Conservation (phyloP, 2,329 filamentous ascomycete genomes). For the Aspergillus tamarii region DNA sequence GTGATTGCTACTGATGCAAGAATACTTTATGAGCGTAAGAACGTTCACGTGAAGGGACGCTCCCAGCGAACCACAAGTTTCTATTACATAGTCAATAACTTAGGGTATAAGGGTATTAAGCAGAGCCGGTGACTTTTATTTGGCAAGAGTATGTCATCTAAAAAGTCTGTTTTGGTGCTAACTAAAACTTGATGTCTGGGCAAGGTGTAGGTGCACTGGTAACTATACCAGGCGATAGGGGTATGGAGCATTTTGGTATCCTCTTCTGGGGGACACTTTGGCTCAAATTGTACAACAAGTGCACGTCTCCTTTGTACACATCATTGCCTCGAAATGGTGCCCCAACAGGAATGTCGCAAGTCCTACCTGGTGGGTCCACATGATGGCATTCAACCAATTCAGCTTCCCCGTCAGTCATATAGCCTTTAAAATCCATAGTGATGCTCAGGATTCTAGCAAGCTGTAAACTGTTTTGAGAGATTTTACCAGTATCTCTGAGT, state of each 20-base stretch:
- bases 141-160: too few relatives aligned
- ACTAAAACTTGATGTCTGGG: neutral
- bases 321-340: neutral
- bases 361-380: neutral
- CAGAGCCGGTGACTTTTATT: too few relatives aligned
- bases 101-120: neutral
- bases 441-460: too few relatives aligned
- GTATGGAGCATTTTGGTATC: neutral
- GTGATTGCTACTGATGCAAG: neutral
- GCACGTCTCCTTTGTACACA: neutral
- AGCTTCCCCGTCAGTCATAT: too few relatives aligned
- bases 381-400: neutral
- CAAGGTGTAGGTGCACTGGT: neutral
- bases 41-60: neutral
- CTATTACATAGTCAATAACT: neutral
- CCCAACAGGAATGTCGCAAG: neutral
- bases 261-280: neutral
- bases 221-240: neutral
- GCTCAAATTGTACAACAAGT: neutral
- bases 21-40: neutral
- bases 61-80: neutral
- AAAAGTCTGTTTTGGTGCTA: too few relatives aligned
- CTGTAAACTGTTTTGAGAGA: too few relatives aligned
- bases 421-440: too few relatives aligned
- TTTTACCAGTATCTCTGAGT: too few relatives aligned